Evolutionary conservation across 2,329 filamentous ascomycete genomes (phyloP), one percentile per base, ranked within the genome.

Genomic region (Tolypocladium nubicola): DNA sequence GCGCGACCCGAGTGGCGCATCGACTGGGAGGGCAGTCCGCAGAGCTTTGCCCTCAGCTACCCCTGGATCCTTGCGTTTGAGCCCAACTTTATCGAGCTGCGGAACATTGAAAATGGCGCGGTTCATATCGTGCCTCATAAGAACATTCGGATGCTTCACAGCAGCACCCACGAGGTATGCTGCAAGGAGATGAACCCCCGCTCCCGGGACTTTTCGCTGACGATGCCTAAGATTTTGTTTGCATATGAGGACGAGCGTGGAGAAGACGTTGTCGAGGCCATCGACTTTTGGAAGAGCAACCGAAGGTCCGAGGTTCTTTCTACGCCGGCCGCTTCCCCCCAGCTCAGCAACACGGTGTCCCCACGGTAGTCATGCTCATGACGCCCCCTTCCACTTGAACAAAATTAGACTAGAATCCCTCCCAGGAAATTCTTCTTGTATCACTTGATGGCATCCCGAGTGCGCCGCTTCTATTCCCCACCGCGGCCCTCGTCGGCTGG

Each of bases 61-160:
- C 94, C 94, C 53, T 99, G 95, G 81, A 97, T 99, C 61, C 77
- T 99, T 66, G 94, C 93, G 0, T 99, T 99, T 71, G 94, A 99
- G 75, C 86, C 91, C 41, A 96, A 94, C 68, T 99, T 99, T 68
- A 95, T 99, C 65, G 94, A 99, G 75, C 88, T 99, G 65, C 83
- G 94, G 63, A 90, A 96, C 69, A 93, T 97, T 71, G 94, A 99
- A 73, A 96, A 87, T 55, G 90, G 91, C 62, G 89, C 90, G 59
- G 91, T 97, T 61, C 92, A 97, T 71, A 96, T 99, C 66, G 88
- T 97, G 70, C 95, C 92, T 58, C 91, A 92, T 68, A 95, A 90
- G 80, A 97, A 96, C 68, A 95, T 97, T 67, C 85, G 94, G 67
- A 97, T 97, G 91, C 79, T 99, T 64, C 94, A 99, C 75, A 93